Base-by-base conservation (phyloP, 2,329 filamentous ascomycete genomes). In the Trichoderma oligosporum region DNA sequence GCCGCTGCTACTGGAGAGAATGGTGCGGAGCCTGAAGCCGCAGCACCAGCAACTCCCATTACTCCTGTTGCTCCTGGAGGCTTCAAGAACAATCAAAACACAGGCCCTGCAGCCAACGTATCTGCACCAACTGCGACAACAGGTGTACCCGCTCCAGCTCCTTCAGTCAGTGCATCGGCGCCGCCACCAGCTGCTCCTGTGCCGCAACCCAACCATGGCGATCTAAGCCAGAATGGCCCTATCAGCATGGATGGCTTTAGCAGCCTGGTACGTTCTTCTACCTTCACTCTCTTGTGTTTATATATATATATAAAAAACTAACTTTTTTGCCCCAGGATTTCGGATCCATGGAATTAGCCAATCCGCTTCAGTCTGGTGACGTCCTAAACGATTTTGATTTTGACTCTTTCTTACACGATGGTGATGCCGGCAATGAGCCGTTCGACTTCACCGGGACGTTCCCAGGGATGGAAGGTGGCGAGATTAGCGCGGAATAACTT, bases 341-440 rank as follows among this genome's bases (percentile, higher is more conserved):
- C 56, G 67, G 66, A 42, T 52, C 63, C 38, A 77, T 86, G 70
- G 81, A 81, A 56, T 81, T 84, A 67, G 75, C 78, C 55, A 82
- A 84, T 61, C 80, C 82, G 2, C 68, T 80, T 24, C 74, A 75
- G 60, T 76, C 77, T 5, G 72, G 71, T 54, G 79, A 86, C 65
- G 83, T 86, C 33, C 74, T 87, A 46, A 83, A 82, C 64, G 84
- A 85, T 62, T 87, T 87, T 64, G 84, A 87, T 61, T 77, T 87
- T 63, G 84, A 87, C 68, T 85, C 84, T 1, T 87, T 87, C 74
- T 73, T 87, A 7, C 82, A 87, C 61, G 77, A 80, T 59, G 74
- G 76, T 60, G 79, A 79, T 45, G 74, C 71, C 31, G 78, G 76
- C 38, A 73, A 74, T 39, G 69, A 72, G 41, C 69, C 66, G 4